phyloP scores from a whole-genome alignment of 2,329 filamentous ascomycete genomes.

The Diplodia sapinea region DNA sequence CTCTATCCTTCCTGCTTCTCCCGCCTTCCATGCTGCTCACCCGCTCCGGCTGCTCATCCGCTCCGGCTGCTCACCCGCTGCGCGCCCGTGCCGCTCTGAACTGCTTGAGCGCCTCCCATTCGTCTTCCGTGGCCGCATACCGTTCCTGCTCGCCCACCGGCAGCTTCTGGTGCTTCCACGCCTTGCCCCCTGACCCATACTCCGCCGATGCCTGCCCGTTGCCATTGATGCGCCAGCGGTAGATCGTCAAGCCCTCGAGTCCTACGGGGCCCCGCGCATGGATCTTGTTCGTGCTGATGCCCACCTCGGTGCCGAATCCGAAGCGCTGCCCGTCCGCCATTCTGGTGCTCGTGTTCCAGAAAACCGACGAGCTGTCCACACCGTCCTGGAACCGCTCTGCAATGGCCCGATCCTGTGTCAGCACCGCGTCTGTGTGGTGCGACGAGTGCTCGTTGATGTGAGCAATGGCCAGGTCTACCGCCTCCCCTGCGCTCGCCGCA shows the following conservation, averaged over 20 bases:
- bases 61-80: background rate
- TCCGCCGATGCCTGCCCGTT: conserved; percentile 79
- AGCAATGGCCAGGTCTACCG: conserved; percentile 71
- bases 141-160: conserved; percentile 41
- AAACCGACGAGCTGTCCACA: conserved; percentile 89
- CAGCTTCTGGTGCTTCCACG: conserved; percentile 63
- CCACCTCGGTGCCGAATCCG: conserved; percentile 96
- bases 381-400: conserved; percentile 84
- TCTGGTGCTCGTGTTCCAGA: conserved; percentile 94
- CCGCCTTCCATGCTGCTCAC: conserved; percentile 13
- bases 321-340: conserved; percentile 97
- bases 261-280: conserved; percentile 93
- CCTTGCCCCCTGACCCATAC: conserved; percentile 66
- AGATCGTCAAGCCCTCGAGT: conserved; percentile 92
- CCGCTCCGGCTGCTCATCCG: background rate
- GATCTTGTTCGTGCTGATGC: conserved; percentile 98
- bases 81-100: conserved; percentile 39
- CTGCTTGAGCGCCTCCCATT: conserved; percentile 37
- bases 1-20: conserved; percentile 18
- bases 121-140: conserved; percentile 39
- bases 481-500: conserved; percentile 33
- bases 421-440: conserved; percentile 90
- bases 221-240: conserved; percentile 92
- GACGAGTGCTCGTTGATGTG: conserved; percentile 95
- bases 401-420: conserved; percentile 70